Conservation (phyloP, 768 basidiomycete species). For the Clavulina sp. region DNA sequence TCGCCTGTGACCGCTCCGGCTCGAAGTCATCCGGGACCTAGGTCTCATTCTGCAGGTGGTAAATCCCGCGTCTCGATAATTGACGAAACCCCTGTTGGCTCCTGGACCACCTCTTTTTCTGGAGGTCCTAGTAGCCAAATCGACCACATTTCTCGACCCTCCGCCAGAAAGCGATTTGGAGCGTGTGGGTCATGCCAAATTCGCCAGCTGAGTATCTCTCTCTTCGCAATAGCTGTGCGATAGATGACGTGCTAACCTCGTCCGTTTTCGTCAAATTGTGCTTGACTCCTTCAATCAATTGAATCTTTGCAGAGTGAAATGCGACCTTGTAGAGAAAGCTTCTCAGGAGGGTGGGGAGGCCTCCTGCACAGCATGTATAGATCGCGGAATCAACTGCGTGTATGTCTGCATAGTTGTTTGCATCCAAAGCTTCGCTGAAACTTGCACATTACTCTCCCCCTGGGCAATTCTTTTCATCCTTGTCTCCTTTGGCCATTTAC, state of each 20-base stretch:
- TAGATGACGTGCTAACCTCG: background rate
- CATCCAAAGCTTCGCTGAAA: background rate
- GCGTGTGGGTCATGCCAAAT: slow-evolving; percentile 88
- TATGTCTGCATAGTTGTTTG: slow-evolving; percentile 26
- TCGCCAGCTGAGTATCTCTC: slow-evolving; percentile 38
- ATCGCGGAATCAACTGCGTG: slow-evolving; percentile 87
- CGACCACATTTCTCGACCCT: slow-evolving; percentile 27
- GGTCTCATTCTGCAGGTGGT: no score
- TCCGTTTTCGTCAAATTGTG: background rate
- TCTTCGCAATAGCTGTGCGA: background rate
- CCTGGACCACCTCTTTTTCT: no score
- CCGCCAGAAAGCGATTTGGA: slow-evolving; percentile 66
- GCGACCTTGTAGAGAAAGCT: slow-evolving; percentile 76
- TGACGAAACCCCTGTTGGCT: no score
- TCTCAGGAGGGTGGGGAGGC: slow-evolving; percentile 29
- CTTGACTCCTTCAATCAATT: background rate
- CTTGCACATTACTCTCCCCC: background rate
- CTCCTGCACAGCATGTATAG: slow-evolving; percentile 77
- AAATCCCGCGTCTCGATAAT: no score
- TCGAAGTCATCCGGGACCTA: no score
- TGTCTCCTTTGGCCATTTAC: background rate
- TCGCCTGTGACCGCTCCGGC: no score
- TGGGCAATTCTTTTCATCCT: background rate
- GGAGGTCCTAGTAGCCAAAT: no score
- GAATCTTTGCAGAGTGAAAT: slow-evolving; percentile 48